A percentile compares a stretch with the other conserved stretches of the same genome.
Evolutionary conservation across 495 filamentous ascomycete species (phyloP).

Genomic region (Xylaria grammica): DNA sequence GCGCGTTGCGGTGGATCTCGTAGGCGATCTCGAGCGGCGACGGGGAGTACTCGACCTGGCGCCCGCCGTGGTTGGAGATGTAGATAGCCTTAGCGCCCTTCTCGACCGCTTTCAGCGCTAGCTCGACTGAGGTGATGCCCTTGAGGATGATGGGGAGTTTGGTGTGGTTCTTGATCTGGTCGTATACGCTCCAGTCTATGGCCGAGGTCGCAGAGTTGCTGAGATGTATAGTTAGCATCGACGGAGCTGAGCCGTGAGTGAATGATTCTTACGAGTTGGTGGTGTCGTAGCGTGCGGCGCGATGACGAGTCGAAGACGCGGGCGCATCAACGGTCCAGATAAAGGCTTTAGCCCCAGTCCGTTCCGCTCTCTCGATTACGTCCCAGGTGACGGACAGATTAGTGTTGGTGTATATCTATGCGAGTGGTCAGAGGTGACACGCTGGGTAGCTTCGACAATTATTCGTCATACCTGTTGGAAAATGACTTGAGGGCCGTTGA

Average conservation of each 20-base stretch:
- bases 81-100: conserved; percentile 37
- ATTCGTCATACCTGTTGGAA: conserved; percentile 17
- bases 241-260: too few relatives aligned
- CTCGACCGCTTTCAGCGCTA: conserved; percentile 44
- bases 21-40: conserved; percentile 42
- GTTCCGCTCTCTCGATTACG: conserved; percentile 38
- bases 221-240: too few relatives aligned
- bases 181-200: conserved; percentile 35
- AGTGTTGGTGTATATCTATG: too few relatives aligned
- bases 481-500: conserved; percentile 21
- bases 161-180: conserved; percentile 27
- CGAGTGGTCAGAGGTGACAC: too few relatives aligned
- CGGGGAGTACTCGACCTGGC: conserved; percentile 45
- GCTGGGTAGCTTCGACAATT: not conserved
- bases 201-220: not conserved
- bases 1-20: conserved; percentile 43
- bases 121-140: conserved; percentile 43
- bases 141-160: conserved; percentile 40
- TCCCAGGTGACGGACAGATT: not conserved
- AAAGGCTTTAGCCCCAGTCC: conserved; percentile 43
- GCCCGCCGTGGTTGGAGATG: conserved; percentile 51
- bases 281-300: conserved; percentile 43
- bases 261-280: conserved; percentile 33
- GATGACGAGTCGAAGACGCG: conserved; percentile 44
- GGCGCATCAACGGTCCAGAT: conserved; percentile 48